phyloP scores from a whole-genome alignment of 192 early-diverging fungal species.

The Umbelopsis isabellina region DNA sequence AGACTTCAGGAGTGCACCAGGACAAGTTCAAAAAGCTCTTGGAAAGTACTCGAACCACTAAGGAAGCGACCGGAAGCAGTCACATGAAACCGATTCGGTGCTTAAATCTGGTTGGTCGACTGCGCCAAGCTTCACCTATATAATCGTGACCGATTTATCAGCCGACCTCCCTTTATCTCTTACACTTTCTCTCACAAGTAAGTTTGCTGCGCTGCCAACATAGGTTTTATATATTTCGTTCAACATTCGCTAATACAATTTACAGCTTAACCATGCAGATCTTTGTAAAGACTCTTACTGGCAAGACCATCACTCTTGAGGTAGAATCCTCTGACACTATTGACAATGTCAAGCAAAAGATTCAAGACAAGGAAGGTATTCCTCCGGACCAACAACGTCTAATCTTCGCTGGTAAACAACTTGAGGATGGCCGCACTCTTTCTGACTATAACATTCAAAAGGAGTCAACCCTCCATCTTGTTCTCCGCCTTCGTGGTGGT shows the following conservation, averaged over 20 bases:
- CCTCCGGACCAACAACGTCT: constrained; percentile 81
- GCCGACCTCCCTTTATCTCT: constrained; percentile 1
- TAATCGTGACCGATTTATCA: neutral
- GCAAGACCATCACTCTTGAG: constrained; percentile 64
- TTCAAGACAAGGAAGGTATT: constrained; percentile 58
- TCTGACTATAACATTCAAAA: constrained; percentile 74
- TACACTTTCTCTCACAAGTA: neutral
- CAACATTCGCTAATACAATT: neutral
- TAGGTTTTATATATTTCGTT: no score
- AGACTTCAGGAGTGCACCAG: neutral
- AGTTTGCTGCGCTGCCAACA: neutral
- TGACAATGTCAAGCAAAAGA: constrained; percentile 59
- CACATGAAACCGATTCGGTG: constrained; percentile 21
- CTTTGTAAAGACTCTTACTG: constrained; percentile 65
- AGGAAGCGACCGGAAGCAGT: constrained; percentile 3
- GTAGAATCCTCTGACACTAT: constrained; percentile 60
- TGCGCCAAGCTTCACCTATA: constrained; percentile 16
- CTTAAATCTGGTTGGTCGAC: constrained; percentile 16
- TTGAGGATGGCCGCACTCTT: constrained; percentile 70
- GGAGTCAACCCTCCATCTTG: constrained; percentile 69
- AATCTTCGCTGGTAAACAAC: constrained; percentile 78
- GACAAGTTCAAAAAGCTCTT: neutral
- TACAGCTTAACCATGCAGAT: constrained; percentile 46
- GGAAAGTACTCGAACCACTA: constrained; percentile 19
- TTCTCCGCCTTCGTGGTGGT: constrained; percentile 47